phyloP scores from a whole-genome alignment of 2,329 filamentous ascomycete species.

The Aspergillus amoenus region DNA sequence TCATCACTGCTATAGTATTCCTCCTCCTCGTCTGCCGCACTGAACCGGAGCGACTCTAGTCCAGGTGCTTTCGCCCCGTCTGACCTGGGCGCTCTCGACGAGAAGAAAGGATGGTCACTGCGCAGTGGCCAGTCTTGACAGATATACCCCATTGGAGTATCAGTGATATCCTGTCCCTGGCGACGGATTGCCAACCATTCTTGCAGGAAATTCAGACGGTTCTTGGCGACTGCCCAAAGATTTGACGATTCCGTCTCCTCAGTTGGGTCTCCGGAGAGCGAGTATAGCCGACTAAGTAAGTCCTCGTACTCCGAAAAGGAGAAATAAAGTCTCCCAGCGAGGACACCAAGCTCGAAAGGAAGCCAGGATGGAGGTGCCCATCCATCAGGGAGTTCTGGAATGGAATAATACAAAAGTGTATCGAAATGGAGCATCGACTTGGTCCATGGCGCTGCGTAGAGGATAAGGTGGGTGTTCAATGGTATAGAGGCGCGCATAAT shows the following conservation, averaged over 20 bases:
- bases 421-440: slow-evolving; percentile 62
- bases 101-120: slow-evolving; percentile 30
- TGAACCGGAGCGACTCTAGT: slow-evolving; percentile 1
- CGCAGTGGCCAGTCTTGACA: slow-evolving; percentile 29
- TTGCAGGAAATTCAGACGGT: slow-evolving; percentile 29
- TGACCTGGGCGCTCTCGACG: not conserved
- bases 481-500: slow-evolving; percentile 31
- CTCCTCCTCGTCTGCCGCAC: not conserved
- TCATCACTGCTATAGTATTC: slow-evolving; percentile 12
- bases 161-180: slow-evolving; percentile 35
- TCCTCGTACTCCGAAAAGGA: slow-evolving; percentile 25
- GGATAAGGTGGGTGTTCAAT: slow-evolving; percentile 47
- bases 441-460: slow-evolving; percentile 62
- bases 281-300: not conserved
- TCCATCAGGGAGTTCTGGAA: slow-evolving; percentile 47
- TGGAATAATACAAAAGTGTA: slow-evolving; percentile 51
- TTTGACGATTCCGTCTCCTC: slow-evolving; percentile 1
- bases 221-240: slow-evolving; percentile 8
- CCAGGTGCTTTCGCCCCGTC: not conserved
- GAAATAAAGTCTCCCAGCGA: slow-evolving; percentile 60
- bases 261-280: not conserved
- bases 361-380: slow-evolving; percentile 55
- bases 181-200: slow-evolving; percentile 35
- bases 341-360: slow-evolving; percentile 58
- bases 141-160: slow-evolving; percentile 38